Conservation (phyloP, 1,284 basidiomycete species). For the Leccinum cinnamomeum region DNA sequence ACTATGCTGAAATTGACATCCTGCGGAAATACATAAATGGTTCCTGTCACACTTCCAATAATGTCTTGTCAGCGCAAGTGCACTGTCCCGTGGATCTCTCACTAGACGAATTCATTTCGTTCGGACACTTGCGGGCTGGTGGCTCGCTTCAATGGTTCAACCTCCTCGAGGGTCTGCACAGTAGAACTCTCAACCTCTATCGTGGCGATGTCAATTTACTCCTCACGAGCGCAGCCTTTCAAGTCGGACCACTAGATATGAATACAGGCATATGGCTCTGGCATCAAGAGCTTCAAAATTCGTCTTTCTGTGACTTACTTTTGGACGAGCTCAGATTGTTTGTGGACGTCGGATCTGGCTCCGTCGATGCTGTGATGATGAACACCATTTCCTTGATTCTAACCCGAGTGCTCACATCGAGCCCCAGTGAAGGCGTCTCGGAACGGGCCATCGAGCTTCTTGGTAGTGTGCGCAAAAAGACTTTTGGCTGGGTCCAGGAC, state of each 20-base stretch:
- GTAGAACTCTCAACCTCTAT: constrained; percentile 37
- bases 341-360: constrained; percentile 38
- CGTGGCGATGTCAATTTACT: constrained; percentile 41
- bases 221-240: constrained; percentile 41
- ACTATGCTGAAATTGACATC: too few relatives aligned
- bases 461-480: not conserved
- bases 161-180: constrained; percentile 34
- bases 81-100: constrained; percentile 37
- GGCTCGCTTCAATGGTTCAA: constrained; percentile 45
- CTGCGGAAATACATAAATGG: not conserved
- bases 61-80: constrained; percentile 41
- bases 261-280: constrained; percentile 24
- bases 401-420: constrained; percentile 37
- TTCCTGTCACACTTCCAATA: constrained; percentile 43
- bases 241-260: constrained; percentile 38
- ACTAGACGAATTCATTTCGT: constrained; percentile 45
- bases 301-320: constrained; percentile 36
- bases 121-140: constrained; percentile 45
- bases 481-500: constrained; percentile 39
- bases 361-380: constrained; percentile 41
- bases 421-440: constrained; percentile 8
- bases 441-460: constrained; percentile 29
- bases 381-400: constrained; percentile 38
- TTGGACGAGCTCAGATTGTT: constrained; percentile 37
- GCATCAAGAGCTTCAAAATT: constrained; percentile 35